Evolutionary conservation across 2,329 filamentous ascomycete genomes (phyloP).

Genomic region (Fusarium bulbicola): DNA sequence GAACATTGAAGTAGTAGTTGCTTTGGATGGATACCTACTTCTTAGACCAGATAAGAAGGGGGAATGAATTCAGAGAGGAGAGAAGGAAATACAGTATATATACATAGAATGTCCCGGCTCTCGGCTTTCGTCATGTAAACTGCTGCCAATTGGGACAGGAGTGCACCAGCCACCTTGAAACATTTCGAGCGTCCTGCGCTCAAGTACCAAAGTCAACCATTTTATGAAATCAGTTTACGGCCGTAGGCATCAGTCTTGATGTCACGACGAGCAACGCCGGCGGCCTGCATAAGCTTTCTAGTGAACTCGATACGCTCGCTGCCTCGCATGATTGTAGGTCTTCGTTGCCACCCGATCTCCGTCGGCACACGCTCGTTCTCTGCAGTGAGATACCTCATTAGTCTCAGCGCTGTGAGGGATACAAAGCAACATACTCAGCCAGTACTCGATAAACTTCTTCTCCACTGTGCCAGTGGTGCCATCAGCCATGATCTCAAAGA

Average conservation of each 20-base stretch:
- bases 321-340: not conserved
- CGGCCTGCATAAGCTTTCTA: not conserved
- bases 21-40: not conserved
- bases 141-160: too few species aligned
- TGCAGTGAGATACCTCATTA: not conserved
- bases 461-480: conserved; percentile 9
- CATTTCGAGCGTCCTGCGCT: fast-evolving
- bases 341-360: conserved; percentile 11
- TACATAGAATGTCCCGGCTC: too few species aligned
- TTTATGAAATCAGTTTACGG: not conserved
- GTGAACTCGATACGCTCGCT: conserved; percentile 3
- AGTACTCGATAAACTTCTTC: conserved; percentile 12
- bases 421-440: not conserved
- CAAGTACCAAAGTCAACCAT: fast-evolving
- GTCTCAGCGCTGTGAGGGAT: fast-evolving
- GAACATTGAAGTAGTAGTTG: not conserved
- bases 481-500: conserved; percentile 16
- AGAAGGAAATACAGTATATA: too few species aligned
- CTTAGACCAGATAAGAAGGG: not conserved
- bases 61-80: too few species aligned
- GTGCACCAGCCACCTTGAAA: not conserved
- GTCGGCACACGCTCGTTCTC: conserved; percentile 5
- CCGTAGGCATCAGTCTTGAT: not conserved
- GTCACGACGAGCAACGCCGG: not conserved
- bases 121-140: too few species aligned